Conservation (phyloP, 768 basidiomycete genomes). For the Psilocybe tampanensis region DNA sequence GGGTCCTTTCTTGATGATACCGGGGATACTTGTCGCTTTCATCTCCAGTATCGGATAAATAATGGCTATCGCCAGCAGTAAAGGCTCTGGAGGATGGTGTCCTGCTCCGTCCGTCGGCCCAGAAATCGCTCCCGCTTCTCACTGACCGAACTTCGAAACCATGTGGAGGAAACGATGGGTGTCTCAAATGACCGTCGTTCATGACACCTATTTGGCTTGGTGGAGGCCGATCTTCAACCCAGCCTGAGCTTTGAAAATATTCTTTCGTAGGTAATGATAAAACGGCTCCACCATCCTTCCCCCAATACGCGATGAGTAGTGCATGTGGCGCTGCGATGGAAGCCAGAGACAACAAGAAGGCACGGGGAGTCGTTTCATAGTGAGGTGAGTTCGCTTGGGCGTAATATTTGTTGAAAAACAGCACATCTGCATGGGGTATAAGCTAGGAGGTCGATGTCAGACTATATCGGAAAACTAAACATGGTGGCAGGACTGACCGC, state of each 20-base stretch:
- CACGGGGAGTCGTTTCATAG: constrained; percentile 67
- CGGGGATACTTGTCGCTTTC: constrained; percentile 22
- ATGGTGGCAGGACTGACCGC: constrained; percentile 51
- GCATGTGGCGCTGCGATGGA: constrained; percentile 71
- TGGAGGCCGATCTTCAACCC: constrained; percentile 58
- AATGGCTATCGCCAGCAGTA: constrained; percentile 39
- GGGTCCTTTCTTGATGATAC: constrained; percentile 19
- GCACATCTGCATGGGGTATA: constrained; percentile 78
- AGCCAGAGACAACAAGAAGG: constrained; percentile 75
- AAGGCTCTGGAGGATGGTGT: constrained; percentile 60
- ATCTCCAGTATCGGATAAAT: constrained; percentile 32
- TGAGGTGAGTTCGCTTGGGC: constrained; percentile 62
- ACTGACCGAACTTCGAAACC: constrained; percentile 45
- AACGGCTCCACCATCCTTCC: constrained; percentile 76
- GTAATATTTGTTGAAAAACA: constrained; percentile 79
- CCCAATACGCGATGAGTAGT: constrained; percentile 82
- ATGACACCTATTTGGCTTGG: constrained; percentile 17
- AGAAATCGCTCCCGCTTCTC: constrained; percentile 76
- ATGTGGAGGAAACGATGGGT: constrained; percentile 20
- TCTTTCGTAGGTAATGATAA: constrained; percentile 82
- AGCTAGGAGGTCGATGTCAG: constrained; percentile 46
- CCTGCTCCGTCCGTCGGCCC: constrained; percentile 61
- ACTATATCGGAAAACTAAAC: constrained; percentile 1
- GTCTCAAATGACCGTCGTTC: constrained; percentile 15
- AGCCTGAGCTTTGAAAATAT: constrained; percentile 84